Percentiles rank a stretch among this genome's conserved stretches.
phyloP scores from a whole-genome alignment of 176 grass and related monocot species.

The Oryza longistaminata region DNA sequence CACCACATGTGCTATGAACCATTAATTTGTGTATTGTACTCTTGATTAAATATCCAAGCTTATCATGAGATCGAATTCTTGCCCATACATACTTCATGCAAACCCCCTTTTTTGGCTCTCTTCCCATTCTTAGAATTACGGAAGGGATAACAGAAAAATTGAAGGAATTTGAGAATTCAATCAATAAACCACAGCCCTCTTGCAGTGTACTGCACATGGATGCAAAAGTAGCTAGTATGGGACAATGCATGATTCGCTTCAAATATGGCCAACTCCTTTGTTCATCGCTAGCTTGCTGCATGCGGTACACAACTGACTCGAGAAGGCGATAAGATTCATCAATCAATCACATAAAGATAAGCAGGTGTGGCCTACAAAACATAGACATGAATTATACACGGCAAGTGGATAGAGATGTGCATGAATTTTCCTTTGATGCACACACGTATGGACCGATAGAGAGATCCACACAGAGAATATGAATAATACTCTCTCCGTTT shows the following conservation, averaged over 20 bases:
- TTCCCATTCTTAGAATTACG: not conserved
- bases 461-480: conserved; percentile 22
- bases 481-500: not conserved
- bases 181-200: not conserved
- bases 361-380: conserved; percentile 27
- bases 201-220: not conserved
- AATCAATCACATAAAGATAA: conserved; percentile 54
- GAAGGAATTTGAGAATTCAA: not conserved
- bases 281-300: not conserved
- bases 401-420: conserved; percentile 18
- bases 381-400: not conserved
- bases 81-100: not conserved
- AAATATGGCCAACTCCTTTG: conserved; percentile 47
- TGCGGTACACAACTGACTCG: conserved; percentile 27
- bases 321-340: conserved; percentile 50
- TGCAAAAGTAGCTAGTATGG: not conserved
- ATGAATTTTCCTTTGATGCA: conserved; percentile 17
- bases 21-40: too few species aligned
- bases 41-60: too few species aligned
- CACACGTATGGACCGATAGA: not conserved
- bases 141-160: not conserved
- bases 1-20: too few species aligned
- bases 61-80: too few species aligned
- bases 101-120: not conserved
- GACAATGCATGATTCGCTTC: not conserved